Evolutionary conservation across 2,329 filamentous ascomycete species (phyloP).

Genomic region (Sclerotinia sclerotiorum): DNA sequence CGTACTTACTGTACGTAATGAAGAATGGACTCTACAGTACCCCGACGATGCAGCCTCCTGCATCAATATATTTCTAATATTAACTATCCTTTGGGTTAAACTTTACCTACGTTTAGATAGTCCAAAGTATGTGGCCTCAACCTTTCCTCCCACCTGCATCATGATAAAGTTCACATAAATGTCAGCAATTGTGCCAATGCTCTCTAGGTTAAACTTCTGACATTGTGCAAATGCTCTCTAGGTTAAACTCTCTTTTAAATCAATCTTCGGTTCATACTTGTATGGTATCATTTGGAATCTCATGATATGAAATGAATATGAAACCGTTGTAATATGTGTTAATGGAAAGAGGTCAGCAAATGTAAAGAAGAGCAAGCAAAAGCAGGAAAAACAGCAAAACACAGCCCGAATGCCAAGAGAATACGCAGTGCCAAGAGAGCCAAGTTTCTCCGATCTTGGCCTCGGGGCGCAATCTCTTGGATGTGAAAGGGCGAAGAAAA

Average conservation of each 20-base stretch:
- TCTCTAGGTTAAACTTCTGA: background rate
- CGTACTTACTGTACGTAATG: background rate
- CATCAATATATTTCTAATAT: too few relatives aligned
- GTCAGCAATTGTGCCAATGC: background rate
- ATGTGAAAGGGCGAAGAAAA: background rate
- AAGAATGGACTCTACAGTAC: background rate
- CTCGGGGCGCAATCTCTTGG: slow-evolving; percentile 24
- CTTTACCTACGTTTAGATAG: too few relatives aligned
- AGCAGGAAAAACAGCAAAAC: background rate
- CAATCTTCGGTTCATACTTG: too few relatives aligned
- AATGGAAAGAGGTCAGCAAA: background rate
- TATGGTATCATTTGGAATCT: too few relatives aligned
- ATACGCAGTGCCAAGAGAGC: slow-evolving; percentile 9
- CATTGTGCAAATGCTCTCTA: background rate
- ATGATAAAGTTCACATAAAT: background rate
- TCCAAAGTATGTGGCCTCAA: background rate
- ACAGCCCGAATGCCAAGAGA: slow-evolving; percentile 21
- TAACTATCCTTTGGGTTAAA: too few relatives aligned
- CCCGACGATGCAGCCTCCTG: too few relatives aligned
- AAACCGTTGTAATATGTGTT: background rate
- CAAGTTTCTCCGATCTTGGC: slow-evolving; percentile 26
- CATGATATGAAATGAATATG: background rate
- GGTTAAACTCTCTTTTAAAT: background rate
- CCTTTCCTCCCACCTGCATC: background rate
- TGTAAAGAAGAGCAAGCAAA: background rate